Evolutionary conservation across 2,329 filamentous ascomycete genomes (phyloP).

Genomic region (Hymenoscyphus fraxineus): DNA sequence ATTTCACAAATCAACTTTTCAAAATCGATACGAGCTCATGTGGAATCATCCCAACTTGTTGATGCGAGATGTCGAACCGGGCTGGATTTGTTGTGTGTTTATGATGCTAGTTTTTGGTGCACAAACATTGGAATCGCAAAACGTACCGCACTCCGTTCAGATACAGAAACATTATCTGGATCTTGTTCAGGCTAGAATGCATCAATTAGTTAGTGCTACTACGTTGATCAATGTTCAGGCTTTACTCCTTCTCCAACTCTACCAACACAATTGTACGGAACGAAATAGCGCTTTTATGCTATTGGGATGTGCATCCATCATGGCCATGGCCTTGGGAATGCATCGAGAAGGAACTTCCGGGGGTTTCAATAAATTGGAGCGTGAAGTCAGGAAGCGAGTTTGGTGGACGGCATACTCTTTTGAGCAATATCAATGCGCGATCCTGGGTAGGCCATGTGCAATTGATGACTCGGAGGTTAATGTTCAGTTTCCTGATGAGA

Average conservation of each 20-base stretch:
- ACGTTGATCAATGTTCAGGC: slow-evolving; percentile 42
- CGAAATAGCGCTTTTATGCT: slow-evolving; percentile 41
- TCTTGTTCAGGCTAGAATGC: slow-evolving; percentile 36
- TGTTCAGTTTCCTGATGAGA: slow-evolving; percentile 29
- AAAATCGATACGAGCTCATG: slow-evolving; percentile 37
- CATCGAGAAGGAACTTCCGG: slow-evolving; percentile 40
- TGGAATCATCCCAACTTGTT: slow-evolving; percentile 30
- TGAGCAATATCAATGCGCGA: slow-evolving; percentile 32
- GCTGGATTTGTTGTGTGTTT: slow-evolving; percentile 41
- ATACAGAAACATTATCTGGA: slow-evolving; percentile 36
- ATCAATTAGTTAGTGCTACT: slow-evolving; percentile 37
- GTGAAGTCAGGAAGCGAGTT: slow-evolving; percentile 30
- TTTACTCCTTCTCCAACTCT: slow-evolving; percentile 40
- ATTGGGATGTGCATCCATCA: slow-evolving; percentile 40
- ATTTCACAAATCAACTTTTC: slow-evolving; percentile 41
- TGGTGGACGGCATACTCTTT: slow-evolving; percentile 34
- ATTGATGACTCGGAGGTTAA: slow-evolving; percentile 33
- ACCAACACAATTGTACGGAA: slow-evolving; percentile 42
- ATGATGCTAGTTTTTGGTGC: slow-evolving; percentile 42
- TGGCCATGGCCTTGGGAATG: slow-evolving; percentile 43
- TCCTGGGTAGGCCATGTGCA: slow-evolving; percentile 30
- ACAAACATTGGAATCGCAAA: slow-evolving; percentile 35
- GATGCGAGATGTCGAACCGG: slow-evolving; percentile 37
- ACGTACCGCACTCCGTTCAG: slow-evolving; percentile 31
- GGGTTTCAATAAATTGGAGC: slow-evolving; percentile 35